A percentile compares a stretch with the other conserved stretches of the same genome.
These are phyloP conservation scores for Xerocomus potaroensis DNA, from an alignment of 768 basidiomycete species.

Conservation along the genomic window DNA sequence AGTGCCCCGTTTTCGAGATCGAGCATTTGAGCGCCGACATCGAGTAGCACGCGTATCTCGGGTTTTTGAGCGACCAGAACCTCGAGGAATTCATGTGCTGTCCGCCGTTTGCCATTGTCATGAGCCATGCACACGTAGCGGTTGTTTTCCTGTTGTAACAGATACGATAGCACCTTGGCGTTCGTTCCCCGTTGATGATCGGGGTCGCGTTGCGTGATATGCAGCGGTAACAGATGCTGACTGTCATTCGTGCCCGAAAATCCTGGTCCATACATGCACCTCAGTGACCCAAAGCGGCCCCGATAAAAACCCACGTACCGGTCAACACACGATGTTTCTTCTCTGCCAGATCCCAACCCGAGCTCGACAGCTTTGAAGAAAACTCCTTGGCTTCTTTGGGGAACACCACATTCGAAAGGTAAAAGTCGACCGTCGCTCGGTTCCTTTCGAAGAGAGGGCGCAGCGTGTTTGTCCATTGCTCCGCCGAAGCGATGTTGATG, in stretches of 20 bases:
- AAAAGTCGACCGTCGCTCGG: conserved; percentile 22
- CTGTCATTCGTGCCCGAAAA: conserved; percentile 29
- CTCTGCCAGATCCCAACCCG: conserved; percentile 26
- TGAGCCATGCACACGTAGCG: conserved; percentile 6
- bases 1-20: conserved; percentile 45
- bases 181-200: conserved; percentile 12
- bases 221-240: conserved; percentile 25
- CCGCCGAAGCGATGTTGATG: conserved; percentile 21
- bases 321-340: conserved; percentile 14
- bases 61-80: conserved; percentile 30
- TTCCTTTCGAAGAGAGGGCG: conserved; percentile 14
- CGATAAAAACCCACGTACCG: conserved; percentile 3
- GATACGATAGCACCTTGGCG: conserved; percentile 12
- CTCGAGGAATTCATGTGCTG: conserved; percentile 25
- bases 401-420: conserved; percentile 21
- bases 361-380: conserved; percentile 14
- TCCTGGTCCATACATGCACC: neutral
- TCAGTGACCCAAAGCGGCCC: neutral
- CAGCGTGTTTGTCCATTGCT: conserved; percentile 8
- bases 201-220: conserved; percentile 23
- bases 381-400: conserved; percentile 23
- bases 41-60: conserved; percentile 41
- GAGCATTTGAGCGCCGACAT: conserved; percentile 54
- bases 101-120: conserved; percentile 4
- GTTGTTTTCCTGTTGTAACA: conserved; percentile 20